These are phyloP conservation scores for Tricholoma hemisulphureum DNA, from an alignment of 768 basidiomycete genomes.

Conservation along the genomic window DNA sequence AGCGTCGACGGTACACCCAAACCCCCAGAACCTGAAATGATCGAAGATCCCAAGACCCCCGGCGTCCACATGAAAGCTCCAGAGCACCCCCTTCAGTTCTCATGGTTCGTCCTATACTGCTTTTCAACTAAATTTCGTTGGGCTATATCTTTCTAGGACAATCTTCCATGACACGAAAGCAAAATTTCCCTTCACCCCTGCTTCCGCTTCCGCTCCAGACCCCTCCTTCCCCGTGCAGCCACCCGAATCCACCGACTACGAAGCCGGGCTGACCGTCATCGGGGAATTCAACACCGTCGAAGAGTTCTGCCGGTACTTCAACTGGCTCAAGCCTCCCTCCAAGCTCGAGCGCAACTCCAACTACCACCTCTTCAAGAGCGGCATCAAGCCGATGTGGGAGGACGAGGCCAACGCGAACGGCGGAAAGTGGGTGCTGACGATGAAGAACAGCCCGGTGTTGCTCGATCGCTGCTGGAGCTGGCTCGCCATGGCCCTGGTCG, in stretches of 20 bases:
- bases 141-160: slow-evolving; percentile 54
- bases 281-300: slow-evolving; percentile 92
- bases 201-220: slow-evolving; percentile 33
- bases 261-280: slow-evolving; percentile 81
- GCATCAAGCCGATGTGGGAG: slow-evolving; percentile 98
- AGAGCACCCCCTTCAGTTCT: slow-evolving; percentile 82
- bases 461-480: slow-evolving; percentile 89
- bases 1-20: slow-evolving; percentile 62
- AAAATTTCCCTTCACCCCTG: slow-evolving; percentile 60
- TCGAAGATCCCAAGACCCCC: slow-evolving; percentile 82
- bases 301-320: slow-evolving; percentile 87
- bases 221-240: slow-evolving; percentile 37
- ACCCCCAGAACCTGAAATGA: slow-evolving; percentile 75
- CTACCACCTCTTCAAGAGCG: slow-evolving; percentile 93
- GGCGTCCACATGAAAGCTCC: slow-evolving; percentile 67
- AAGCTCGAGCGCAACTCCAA: slow-evolving; percentile 87
- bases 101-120: slow-evolving; percentile 56
- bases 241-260: slow-evolving; percentile 73
- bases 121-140: slow-evolving; percentile 1
- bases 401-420: slow-evolving; percentile 88
- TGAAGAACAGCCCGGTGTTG: slow-evolving; percentile 77
- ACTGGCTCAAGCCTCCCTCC: slow-evolving; percentile 91
- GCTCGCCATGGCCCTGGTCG: slow-evolving; percentile 89
- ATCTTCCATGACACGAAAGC: slow-evolving; percentile 87
- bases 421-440: slow-evolving; percentile 94